Conservation (phyloP, 352 stramenopile species). For the Phytophthora pseudosyringae region DNA sequence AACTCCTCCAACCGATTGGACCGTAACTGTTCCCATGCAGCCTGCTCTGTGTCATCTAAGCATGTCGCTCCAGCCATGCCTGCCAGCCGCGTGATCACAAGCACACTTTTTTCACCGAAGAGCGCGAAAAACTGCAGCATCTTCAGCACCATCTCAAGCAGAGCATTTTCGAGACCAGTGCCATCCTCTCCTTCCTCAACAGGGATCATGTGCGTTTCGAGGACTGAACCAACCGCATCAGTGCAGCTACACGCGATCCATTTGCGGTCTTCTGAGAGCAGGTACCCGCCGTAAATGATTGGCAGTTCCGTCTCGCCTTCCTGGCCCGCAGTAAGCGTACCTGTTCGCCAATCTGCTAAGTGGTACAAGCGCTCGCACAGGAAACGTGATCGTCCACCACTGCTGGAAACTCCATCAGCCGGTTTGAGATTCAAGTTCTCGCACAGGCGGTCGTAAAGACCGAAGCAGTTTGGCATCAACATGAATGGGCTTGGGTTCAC, state of each 20-base stretch:
- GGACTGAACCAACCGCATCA: constrained; percentile 64
- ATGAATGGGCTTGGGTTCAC: constrained; percentile 66
- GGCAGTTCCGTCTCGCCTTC: constrained; percentile 19
- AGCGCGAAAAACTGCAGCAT: constrained; percentile 66
- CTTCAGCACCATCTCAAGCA: constrained; percentile 54
- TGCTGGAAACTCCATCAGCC: constrained; percentile 18
- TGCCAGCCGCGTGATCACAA: constrained; percentile 55
- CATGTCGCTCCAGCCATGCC: constrained; percentile 16
- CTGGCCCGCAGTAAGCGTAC: constrained; percentile 5
- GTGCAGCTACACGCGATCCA: constrained; percentile 65
- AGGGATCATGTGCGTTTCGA: constrained; percentile 59
- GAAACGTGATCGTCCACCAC: constrained; percentile 38
- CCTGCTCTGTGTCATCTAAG: constrained; percentile 43
- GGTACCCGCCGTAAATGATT: constrained; percentile 62
- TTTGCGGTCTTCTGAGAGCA: constrained; percentile 59
- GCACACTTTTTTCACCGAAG: constrained; percentile 52
- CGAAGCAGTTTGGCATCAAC: constrained; percentile 65
- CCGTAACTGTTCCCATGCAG: constrained; percentile 47
- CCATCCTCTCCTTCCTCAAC: constrained; percentile 28
- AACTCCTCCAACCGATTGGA: constrained; percentile 38
- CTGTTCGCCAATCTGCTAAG: constrained; percentile 46
- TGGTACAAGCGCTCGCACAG: constrained; percentile 74
- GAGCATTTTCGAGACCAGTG: constrained; percentile 34
- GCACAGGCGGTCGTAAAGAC: constrained; percentile 72
- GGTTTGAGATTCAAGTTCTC: constrained; percentile 66